Base-by-base conservation (phyloP, 495 filamentous ascomycete species). In the Baudoinia panamericana region DNA sequence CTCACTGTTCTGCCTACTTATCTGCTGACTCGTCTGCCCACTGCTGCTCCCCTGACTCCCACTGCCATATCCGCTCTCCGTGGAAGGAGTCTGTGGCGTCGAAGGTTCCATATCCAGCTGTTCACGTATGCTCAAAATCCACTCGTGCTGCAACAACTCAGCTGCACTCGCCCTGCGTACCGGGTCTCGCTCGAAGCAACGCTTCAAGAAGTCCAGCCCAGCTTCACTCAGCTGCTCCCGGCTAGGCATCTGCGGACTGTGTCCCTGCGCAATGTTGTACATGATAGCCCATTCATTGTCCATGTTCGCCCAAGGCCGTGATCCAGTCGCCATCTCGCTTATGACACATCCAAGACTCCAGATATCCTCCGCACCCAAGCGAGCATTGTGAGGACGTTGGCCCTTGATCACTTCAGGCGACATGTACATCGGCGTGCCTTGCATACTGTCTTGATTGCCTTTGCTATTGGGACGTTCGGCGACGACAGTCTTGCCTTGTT, bases 251-350 rank as follows among this genome's bases (percentile, higher is more conserved):
- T 82, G 76, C 2, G 90, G 90, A 39, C 83, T 78, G 48, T 95
- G 93, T 39, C 90, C 90, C 53, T 93, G 86, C 3, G 90, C 90
- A 47, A 97, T 97, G 61, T 96, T 95, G 73, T 94, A 97, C 90
- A 97, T 97, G 63, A 97, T 96, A 24, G 90, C 90, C 88, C 90
- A 97, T 59, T 97, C 90, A 58, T 97, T 97, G 63, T 97, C 90
- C 5, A 96, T 72, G 46, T 76, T 80, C n/a, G 87, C 87, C 90
- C 90, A 97, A 15, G 90, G 90, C 20, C 92, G 78, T 36, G 85
- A 75, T 22, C 90, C 90, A 1, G 87, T 96, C 13, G 85, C 84
- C 92, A 96, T 96, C 59, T 97, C 90, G 21, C 94, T 73, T 50
- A 96, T 82, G 41, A 97, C 90, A 57, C 90, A 97, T 27, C 92